Conservation (phyloP, 2,329 filamentous ascomycete genomes). For the Drechslerella stenobrocha region DNA sequence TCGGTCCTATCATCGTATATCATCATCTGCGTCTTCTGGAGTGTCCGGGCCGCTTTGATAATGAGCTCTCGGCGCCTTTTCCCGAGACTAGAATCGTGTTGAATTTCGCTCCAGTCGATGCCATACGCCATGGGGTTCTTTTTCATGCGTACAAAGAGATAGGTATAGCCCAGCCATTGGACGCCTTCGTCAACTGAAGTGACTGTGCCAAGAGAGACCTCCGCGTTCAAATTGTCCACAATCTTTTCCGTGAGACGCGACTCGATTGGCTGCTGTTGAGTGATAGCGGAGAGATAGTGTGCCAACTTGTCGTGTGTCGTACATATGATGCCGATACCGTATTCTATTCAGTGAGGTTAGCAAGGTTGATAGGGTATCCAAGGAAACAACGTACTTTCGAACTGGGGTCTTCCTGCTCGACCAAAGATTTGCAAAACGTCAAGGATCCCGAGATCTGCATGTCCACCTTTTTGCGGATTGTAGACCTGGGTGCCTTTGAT, state of each 20-base stretch:
- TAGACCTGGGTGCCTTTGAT: slow-evolving; percentile 99
- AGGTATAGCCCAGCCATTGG: slow-evolving; percentile 97
- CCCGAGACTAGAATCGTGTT: slow-evolving; percentile 84
- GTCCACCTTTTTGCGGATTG: slow-evolving; percentile 93
- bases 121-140: slow-evolving; percentile 88
- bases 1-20: slow-evolving; percentile 96
- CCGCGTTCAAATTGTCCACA: slow-evolving; percentile 95
- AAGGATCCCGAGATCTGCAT: slow-evolving; percentile 91
- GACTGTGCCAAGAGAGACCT: slow-evolving; percentile 90
- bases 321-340: slow-evolving; percentile 96
- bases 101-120: slow-evolving; percentile 89
- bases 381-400: slow-evolving; percentile 61
- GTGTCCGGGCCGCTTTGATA: slow-evolving; percentile 80
- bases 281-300: slow-evolving; percentile 90
- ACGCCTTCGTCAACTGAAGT: slow-evolving; percentile 92
- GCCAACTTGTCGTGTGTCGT: slow-evolving; percentile 91
- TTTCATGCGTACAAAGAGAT: slow-evolving; percentile 95
- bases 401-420: slow-evolving; percentile 95
- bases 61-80: slow-evolving; percentile 81
- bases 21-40: slow-evolving; percentile 97
- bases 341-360: slow-evolving; percentile 61
- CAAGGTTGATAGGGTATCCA: neutral
- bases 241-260: slow-evolving; percentile 92
- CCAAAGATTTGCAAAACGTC: slow-evolving; percentile 98
- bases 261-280: slow-evolving; percentile 94